Conservation (phyloP, 257 asterid genomes). For the Nicotiana paniculata region DNA sequence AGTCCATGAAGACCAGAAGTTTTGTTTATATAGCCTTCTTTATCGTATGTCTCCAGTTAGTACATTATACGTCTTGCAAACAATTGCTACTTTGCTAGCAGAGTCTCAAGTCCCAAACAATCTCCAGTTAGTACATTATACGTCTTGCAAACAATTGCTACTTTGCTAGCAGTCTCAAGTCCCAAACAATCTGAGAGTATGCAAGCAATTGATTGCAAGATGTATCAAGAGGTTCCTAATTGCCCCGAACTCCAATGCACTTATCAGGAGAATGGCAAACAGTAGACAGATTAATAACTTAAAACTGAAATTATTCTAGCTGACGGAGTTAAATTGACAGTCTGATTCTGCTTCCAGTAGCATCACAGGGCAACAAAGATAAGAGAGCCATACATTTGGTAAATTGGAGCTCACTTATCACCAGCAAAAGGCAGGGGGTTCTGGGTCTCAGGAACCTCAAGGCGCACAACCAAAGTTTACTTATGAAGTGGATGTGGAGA, state of each 20-base stretch:
- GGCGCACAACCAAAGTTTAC: too few relatives aligned
- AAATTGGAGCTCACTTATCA: too few relatives aligned
- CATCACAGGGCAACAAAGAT: background rate
- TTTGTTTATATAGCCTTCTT: constrained; percentile 40
- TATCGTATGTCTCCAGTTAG: constrained; percentile 53
- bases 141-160: constrained; percentile 66
- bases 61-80: constrained; percentile 60
- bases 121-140: constrained; percentile 51
- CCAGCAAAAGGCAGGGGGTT: too few relatives aligned
- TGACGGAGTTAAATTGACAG: background rate
- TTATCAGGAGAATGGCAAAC: background rate
- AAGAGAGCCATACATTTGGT: too few relatives aligned
- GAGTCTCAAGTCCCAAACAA: constrained; percentile 64
- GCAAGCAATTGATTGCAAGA: too few relatives aligned
- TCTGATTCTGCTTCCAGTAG: background rate
- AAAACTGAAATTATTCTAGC: background rate
- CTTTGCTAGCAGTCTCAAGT: constrained; percentile 46
- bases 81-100: constrained; percentile 49
- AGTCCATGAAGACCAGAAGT: constrained; percentile 49
- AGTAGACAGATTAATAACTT: background rate
- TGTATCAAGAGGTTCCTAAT: background rate
- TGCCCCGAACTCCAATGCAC: background rate
- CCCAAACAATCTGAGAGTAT: constrained; percentile 62
- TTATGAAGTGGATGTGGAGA: too few relatives aligned
- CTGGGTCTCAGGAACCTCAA: too few relatives aligned